Conservation (phyloP, 768 basidiomycete species). For the Rhizopogon vulgaris region DNA sequence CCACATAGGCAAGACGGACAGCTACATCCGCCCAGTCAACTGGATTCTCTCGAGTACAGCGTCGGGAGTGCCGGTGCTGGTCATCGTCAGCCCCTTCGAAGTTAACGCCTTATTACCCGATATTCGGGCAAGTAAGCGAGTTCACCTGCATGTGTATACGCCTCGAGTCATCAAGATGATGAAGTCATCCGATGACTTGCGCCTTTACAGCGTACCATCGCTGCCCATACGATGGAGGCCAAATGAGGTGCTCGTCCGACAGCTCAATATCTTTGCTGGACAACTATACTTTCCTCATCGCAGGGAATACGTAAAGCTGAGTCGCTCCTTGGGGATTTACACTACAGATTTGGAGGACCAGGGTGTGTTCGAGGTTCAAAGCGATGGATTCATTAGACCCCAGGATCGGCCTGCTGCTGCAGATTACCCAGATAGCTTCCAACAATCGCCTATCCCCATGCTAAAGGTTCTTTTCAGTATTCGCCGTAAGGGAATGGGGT, state of each 20-base stretch:
- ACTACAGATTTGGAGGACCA: slow-evolving; percentile 40
- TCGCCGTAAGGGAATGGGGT: slow-evolving; percentile 36
- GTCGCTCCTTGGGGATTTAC: slow-evolving; percentile 31
- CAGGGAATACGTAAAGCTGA: slow-evolving; percentile 27
- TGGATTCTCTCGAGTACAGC: slow-evolving; percentile 37
- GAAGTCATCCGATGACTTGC: slow-evolving; percentile 31
- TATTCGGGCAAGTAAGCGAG: slow-evolving; percentile 26
- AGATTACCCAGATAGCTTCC: slow-evolving; percentile 21
- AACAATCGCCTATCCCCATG: slow-evolving; percentile 28
- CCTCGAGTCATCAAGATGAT: slow-evolving; percentile 29
- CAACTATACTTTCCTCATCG: slow-evolving; percentile 35
- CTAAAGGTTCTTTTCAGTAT: slow-evolving; percentile 15
- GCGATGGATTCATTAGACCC: slow-evolving; percentile 17
- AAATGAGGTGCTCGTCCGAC: slow-evolving; percentile 13
- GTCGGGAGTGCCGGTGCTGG: slow-evolving; percentile 22
- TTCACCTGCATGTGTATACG: slow-evolving; percentile 37
- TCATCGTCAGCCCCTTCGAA: slow-evolving; percentile 38
- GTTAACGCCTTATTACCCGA: slow-evolving; percentile 30
- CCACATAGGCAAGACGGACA: slow-evolving; percentile 14
- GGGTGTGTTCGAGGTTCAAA: slow-evolving; percentile 30
- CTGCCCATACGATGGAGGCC: slow-evolving; percentile 13
- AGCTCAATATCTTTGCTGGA: slow-evolving; percentile 40
- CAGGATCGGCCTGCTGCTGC: slow-evolving; percentile 2
- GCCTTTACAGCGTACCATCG: slow-evolving; percentile 15
- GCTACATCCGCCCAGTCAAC: slow-evolving; percentile 33